Conservation (phyloP, 306 rosid species). For the Vigna reflexopilosa region DNA sequence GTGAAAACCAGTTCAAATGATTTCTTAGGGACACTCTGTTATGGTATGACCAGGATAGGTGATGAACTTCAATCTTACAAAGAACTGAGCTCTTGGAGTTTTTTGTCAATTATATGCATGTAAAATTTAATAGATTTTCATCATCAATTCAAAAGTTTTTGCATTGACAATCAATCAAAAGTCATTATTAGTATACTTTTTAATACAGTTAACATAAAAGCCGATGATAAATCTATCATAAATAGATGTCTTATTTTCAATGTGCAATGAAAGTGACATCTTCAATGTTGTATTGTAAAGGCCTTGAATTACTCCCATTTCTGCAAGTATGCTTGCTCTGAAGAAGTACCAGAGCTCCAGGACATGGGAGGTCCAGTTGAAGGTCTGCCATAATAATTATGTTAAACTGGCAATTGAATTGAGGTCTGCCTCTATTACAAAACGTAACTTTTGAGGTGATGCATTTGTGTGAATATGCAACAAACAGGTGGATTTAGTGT, state of each 20-base stretch:
- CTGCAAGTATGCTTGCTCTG: conserved; percentile 97
- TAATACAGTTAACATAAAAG: background rate
- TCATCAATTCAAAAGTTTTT: background rate
- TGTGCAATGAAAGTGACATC: conserved; percentile 35
- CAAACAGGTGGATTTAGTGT: conserved; percentile 94
- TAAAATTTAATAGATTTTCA: background rate
- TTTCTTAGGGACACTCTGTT: background rate
- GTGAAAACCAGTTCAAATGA: conserved; percentile 11
- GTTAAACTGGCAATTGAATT: background rate
- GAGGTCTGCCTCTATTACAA: background rate
- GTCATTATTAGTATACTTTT: background rate
- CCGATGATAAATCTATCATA: background rate
- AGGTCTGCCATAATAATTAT: conserved; percentile 55
- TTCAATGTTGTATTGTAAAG: conserved; percentile 46
- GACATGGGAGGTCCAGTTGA: conserved; percentile 99
- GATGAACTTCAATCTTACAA: background rate
- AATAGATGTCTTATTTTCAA: background rate
- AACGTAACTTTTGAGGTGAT: conserved; percentile 34
- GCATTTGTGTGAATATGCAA: conserved; percentile 40
- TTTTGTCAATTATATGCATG: background rate
- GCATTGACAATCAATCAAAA: background rate
- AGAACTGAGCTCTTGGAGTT: background rate
- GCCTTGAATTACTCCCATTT: conserved; percentile 90
- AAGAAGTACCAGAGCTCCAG: conserved; percentile 95
- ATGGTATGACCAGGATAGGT: background rate